Evolutionary conservation across 1,284 basidiomycete species (phyloP).

Genomic region (Tremellales sp.): DNA sequence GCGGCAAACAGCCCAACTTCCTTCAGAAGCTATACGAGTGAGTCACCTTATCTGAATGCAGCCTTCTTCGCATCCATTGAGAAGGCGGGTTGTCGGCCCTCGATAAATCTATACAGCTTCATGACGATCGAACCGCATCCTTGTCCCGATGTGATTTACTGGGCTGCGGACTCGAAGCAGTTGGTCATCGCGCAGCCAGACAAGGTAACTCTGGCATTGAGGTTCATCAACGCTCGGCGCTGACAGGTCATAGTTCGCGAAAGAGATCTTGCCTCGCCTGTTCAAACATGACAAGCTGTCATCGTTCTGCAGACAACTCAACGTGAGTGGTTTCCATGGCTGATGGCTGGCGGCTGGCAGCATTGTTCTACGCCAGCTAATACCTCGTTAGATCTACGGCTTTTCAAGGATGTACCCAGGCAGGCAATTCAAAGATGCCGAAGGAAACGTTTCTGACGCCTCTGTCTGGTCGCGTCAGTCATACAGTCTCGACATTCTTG

Average conservation of each 20-base stretch:
- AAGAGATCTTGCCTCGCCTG: constrained; percentile 34
- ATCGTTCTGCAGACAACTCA: constrained; percentile 41
- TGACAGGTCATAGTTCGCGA: constrained; percentile 26
- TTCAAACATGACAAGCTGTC: constrained; percentile 45
- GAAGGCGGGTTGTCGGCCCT: neutral
- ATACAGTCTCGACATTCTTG: neutral
- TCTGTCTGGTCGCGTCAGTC: constrained; percentile 42
- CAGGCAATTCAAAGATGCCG: constrained; percentile 39
- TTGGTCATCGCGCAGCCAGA: constrained; percentile 41
- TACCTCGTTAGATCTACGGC: constrained; percentile 43
- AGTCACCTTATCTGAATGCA: constrained; percentile 6
- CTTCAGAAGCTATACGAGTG: constrained; percentile 42
- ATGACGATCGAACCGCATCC: constrained; percentile 34
- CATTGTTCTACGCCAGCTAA: no score
- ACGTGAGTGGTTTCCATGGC: no score
- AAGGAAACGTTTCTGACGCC: constrained; percentile 38
- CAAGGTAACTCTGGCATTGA: constrained; percentile 18
- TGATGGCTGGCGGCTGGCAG: neutral
- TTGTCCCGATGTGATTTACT: constrained; percentile 40
- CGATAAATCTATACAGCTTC: no score
- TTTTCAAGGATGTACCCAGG: constrained; percentile 40
- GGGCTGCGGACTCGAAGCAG: constrained; percentile 37
- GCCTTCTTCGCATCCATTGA: neutral
- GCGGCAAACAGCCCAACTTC: constrained; percentile 33
- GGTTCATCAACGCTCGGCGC: neutral